Percentiles rank a stretch among this genome's conserved stretches.
These are phyloP conservation scores for Chlorella vulgaris DNA, from an alignment of 139 green algal species.

Conservation along the genomic window DNA sequence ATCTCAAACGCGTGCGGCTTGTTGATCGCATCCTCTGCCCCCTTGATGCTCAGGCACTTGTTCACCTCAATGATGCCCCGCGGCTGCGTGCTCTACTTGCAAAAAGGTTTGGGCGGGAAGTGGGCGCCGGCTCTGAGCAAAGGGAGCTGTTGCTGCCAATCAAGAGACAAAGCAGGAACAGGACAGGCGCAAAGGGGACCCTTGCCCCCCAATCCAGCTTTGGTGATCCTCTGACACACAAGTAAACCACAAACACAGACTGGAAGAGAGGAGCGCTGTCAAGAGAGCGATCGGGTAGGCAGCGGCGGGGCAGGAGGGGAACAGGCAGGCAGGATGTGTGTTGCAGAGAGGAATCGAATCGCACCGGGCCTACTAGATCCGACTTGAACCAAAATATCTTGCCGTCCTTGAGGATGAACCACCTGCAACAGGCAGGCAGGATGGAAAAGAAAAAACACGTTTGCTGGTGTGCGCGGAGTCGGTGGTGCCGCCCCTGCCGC, in stretches of 20 bases:
- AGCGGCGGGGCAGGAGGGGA: too few relatives aligned
- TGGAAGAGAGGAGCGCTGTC: too few relatives aligned
- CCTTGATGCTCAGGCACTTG: slow-evolving; percentile 97
- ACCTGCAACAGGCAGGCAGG: slow-evolving; percentile 59
- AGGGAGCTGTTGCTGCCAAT: not conserved
- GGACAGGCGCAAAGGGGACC: not conserved
- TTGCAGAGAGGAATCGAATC: too few relatives aligned
- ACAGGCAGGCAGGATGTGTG: too few relatives aligned
- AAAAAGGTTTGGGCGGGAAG: too few relatives aligned
- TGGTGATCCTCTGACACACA: too few relatives aligned
- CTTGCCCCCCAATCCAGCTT: too few relatives aligned
- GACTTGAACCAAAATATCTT: slow-evolving; percentile 99
- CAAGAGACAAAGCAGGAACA: not conserved
- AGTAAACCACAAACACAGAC: too few relatives aligned
- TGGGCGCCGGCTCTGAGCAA: not conserved
- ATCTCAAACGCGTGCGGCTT: slow-evolving; percentile 97
- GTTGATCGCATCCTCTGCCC: slow-evolving; percentile 96
- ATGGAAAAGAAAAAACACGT: too few relatives aligned
- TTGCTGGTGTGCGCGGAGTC: too few relatives aligned
- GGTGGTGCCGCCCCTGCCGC: too few relatives aligned
- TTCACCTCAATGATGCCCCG: slow-evolving; percentile 93
- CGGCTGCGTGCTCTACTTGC: slow-evolving; percentile 74
- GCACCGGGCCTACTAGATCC: slow-evolving; percentile 84
- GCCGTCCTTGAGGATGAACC: slow-evolving; percentile 98
- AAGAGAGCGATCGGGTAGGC: too few relatives aligned